Conservation (phyloP, 2,329 filamentous ascomycete species). For the Rutstroemia sp. region DNA sequence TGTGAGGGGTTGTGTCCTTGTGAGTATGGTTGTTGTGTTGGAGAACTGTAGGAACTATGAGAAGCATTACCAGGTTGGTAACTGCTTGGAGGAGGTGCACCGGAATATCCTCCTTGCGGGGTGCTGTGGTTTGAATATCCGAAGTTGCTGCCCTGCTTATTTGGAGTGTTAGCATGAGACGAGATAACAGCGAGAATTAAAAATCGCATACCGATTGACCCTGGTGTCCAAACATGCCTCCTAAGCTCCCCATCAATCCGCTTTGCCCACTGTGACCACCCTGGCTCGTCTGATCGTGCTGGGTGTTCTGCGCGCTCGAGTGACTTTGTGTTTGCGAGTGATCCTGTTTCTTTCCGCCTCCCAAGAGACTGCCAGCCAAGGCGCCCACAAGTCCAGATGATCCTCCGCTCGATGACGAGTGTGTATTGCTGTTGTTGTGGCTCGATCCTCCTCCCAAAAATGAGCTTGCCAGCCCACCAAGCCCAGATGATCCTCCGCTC, state of each 20-base stretch:
- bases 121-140: constrained; percentile 51
- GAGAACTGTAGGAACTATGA: constrained; percentile 16
- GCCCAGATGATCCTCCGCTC: constrained; percentile 26
- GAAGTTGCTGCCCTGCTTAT: constrained; percentile 43
- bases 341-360: constrained; percentile 36
- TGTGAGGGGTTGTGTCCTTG: not conserved
- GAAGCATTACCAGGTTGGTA: constrained; percentile 40
- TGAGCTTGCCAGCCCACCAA: constrained; percentile 13
- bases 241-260: constrained; percentile 25
- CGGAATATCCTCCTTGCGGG: constrained; percentile 46
- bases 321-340: constrained; percentile 32
- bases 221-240: constrained; percentile 25
- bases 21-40: constrained; percentile 10
- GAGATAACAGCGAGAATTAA: not conserved
- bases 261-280: constrained; percentile 15
- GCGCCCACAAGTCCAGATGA: constrained; percentile 31
- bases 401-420: constrained; percentile 19
- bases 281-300: constrained; percentile 12
- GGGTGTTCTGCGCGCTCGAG: constrained; percentile 28
- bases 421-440: constrained; percentile 19
- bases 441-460: not conserved
- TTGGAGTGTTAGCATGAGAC: constrained; percentile 14
- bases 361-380: constrained; percentile 48
- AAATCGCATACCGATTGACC: constrained; percentile 16
- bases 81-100: constrained; percentile 53